Evolutionary conservation across 805 yeast species (phyloP).

Genomic region (Ogataea trehaloabstinens): DNA sequence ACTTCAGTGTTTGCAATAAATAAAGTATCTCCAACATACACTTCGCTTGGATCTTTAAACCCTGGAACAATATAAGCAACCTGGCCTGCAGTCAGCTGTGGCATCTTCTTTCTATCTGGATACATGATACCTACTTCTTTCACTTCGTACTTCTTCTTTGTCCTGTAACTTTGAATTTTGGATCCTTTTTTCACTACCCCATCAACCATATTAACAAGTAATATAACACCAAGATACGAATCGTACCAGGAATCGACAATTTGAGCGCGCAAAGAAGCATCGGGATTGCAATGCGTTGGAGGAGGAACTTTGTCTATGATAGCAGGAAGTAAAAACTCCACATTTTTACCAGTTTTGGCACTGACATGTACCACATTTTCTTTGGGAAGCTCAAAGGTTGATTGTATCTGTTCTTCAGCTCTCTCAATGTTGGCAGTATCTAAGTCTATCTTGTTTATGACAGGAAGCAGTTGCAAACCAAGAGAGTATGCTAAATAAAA

Average conservation of each 20-base stretch:
- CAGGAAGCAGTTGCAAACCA: constrained; percentile 79
- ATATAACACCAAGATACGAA: constrained; percentile 84
- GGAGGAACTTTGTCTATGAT: constrained; percentile 78
- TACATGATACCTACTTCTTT: constrained; percentile 95
- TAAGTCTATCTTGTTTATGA: constrained; percentile 87
- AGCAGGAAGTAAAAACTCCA: constrained; percentile 74
- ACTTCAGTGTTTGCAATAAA: constrained; percentile 57
- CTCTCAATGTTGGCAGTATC: constrained; percentile 81
- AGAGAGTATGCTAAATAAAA: constrained; percentile 85
- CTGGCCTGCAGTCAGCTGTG: constrained; percentile 77
- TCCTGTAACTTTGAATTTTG: constrained; percentile 73
- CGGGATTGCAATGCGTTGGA: constrained; percentile 41
- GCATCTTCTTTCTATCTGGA: constrained; percentile 75
- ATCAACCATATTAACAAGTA: constrained; percentile 81
- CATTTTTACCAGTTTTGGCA: constrained; percentile 87
- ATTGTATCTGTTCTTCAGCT: constrained; percentile 81
- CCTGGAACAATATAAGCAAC: constrained; percentile 95
- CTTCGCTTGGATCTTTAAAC: constrained; percentile 83
- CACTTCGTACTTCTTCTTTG: constrained; percentile 74
- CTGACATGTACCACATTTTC: constrained; percentile 80
- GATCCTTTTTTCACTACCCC: constrained; percentile 75
- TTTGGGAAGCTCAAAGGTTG: constrained; percentile 73
- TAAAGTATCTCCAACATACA: constrained; percentile 88
- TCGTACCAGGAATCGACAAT: constrained; percentile 99
- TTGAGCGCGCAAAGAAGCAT: constrained; percentile 63